Evolutionary conservation across 805 yeast genomes (phyloP).

Genomic region (Wickerhamomyces silvicola): DNA sequence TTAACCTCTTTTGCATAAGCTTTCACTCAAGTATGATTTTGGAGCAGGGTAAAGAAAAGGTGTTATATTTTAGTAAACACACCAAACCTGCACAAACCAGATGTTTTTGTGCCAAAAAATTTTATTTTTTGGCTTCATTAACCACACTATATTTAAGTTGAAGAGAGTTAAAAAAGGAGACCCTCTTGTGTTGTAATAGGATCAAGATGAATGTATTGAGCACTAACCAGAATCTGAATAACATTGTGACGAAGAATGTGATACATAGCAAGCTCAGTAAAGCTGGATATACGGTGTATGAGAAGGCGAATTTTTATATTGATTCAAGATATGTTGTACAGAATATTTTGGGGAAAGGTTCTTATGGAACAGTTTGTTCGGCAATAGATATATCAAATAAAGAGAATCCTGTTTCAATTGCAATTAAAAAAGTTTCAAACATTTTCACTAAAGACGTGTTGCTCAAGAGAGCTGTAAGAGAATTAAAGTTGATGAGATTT

Average conservation of each 20-base stretch:
- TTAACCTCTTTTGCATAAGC: too few relatives aligned
- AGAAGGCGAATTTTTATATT: conserved; percentile 53
- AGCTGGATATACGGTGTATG: conserved; percentile 32
- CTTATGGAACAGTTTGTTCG: conserved; percentile 81
- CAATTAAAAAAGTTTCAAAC: conserved; percentile 74
- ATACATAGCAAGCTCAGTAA: conserved; percentile 3
- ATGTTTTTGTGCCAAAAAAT: too few relatives aligned
- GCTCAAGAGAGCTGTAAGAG: conserved; percentile 76
- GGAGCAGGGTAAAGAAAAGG: too few relatives aligned
- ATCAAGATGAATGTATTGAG: conserved; percentile 4
- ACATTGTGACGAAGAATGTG: conserved; percentile 2
- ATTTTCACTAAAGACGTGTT: conserved; percentile 64
- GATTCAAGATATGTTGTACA: conserved; percentile 54
- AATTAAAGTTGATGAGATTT: conserved; percentile 70
- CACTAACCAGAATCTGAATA: conserved; percentile 7
- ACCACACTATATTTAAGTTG: too few relatives aligned
- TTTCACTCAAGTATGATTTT: too few relatives aligned
- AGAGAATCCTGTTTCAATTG: conserved; percentile 36
- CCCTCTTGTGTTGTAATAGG: too few relatives aligned
- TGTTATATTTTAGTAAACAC: too few relatives aligned
- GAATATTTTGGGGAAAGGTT: conserved; percentile 69
- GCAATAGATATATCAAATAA: conserved; percentile 47
- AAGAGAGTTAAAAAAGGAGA: too few relatives aligned
- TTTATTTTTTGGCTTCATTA: too few relatives aligned
- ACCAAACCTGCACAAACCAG: too few relatives aligned